These are phyloP conservation scores for Linum tenue DNA, from an alignment of 345 rosid genomes.

Conservation along the genomic window DNA sequence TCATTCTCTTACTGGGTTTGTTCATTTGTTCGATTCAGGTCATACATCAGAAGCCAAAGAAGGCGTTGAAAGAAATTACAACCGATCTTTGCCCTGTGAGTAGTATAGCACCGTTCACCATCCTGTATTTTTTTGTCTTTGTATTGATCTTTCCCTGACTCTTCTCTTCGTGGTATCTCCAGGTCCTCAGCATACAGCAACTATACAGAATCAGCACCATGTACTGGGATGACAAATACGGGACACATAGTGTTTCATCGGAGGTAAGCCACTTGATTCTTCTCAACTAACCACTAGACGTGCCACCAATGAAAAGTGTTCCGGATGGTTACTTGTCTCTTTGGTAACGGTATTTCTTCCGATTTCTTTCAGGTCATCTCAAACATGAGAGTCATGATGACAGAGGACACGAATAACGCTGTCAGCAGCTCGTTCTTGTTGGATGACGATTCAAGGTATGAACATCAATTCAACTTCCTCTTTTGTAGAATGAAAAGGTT, in stretches of 20 bases:
- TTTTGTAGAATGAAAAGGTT: not conserved
- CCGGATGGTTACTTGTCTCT: no score
- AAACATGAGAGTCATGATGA: constrained; percentile 11
- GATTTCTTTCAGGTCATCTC: constrained; percentile 4
- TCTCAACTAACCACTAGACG: not conserved
- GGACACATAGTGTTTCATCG: constrained; percentile 8
- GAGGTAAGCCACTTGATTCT: not conserved
- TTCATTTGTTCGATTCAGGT: constrained; percentile 2
- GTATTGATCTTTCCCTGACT: not conserved
- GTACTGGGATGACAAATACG: constrained; percentile 12
- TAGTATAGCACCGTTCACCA: not conserved
- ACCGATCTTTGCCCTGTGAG: constrained; percentile 9
- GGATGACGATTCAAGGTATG: constrained; percentile 8
- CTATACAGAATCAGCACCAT: constrained; percentile 11
- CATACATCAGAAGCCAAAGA: constrained; percentile 9
- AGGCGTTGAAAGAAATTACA: constrained; percentile 5
- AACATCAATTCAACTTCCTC: not conserved
- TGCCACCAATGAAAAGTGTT: not conserved
- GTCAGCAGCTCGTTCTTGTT: constrained; percentile 11
- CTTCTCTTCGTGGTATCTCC: not conserved
- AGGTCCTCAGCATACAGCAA: constrained; percentile 10
- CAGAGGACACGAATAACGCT: constrained; percentile 7
- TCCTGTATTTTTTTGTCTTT: no score
- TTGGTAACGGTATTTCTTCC: not conserved
- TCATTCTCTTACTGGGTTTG: not conserved